Conservation (phyloP, 345 rosid species). For the Murraya koenigii region DNA sequence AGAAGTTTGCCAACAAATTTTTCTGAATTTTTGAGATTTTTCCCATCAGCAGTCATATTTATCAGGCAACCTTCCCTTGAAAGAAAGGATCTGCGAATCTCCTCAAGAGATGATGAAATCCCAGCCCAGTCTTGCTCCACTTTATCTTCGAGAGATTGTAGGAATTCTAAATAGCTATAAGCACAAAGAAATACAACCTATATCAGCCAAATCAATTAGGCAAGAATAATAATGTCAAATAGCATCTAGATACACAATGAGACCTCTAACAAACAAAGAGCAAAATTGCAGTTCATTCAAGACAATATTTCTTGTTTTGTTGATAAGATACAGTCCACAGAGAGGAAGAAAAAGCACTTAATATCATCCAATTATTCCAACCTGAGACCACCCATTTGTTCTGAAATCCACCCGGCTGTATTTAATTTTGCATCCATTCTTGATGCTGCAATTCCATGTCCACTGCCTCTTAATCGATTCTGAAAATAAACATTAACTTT, state of each 20-base stretch:
- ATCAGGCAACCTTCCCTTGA: slow-evolving; percentile 75
- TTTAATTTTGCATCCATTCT: slow-evolving; percentile 95
- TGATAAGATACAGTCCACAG: background rate
- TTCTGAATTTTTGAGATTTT: slow-evolving; percentile 54
- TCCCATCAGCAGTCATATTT: slow-evolving; percentile 88
- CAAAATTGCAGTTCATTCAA: background rate
- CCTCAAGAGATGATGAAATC: slow-evolving; percentile 86
- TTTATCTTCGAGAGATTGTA: slow-evolving; percentile 72
- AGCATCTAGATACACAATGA: background rate
- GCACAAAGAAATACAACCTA: slow-evolving; percentile 13
- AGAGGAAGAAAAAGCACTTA: background rate
- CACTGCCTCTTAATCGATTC: slow-evolving; percentile 93
- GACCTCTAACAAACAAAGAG: background rate
- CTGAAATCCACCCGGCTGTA: slow-evolving; percentile 92
- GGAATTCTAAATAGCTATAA: slow-evolving; percentile 79
- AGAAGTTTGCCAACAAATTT: slow-evolving; percentile 73
- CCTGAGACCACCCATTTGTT: slow-evolving; percentile 99
- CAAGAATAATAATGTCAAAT: background rate
- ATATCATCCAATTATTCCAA: slow-evolving; percentile 25
- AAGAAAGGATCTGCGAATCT: slow-evolving; percentile 74
- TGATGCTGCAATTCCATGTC: slow-evolving; percentile 85
- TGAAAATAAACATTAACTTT: slow-evolving; percentile 24
- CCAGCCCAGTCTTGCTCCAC: slow-evolving; percentile 89
- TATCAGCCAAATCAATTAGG: slow-evolving; percentile 1
- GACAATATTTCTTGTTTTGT: background rate